Conservation (phyloP, 306 rosid genomes). For the Acacia acuminata region DNA sequence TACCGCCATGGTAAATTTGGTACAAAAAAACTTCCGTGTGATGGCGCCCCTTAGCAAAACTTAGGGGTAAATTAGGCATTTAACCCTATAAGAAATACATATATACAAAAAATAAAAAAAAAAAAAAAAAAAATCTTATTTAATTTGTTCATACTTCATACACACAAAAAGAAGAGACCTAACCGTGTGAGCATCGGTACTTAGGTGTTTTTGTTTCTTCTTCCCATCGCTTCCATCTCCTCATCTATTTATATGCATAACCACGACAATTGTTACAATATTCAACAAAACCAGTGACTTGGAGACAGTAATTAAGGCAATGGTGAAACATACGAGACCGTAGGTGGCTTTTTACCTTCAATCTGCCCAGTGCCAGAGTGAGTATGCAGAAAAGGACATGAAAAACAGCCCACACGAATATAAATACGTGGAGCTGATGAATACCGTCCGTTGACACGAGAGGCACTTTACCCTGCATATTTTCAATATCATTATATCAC, state of each 20-base stretch:
- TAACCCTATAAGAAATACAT: too few species aligned
- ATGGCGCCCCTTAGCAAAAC: too few species aligned
- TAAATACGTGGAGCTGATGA: constrained; percentile 72
- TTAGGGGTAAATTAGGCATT: too few species aligned
- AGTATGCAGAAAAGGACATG: constrained; percentile 57
- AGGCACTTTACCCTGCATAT: constrained; percentile 54
- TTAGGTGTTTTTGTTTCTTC: constrained; percentile 70
- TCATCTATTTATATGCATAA: constrained; percentile 56
- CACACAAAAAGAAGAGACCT: not conserved
- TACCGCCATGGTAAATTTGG: too few species aligned
- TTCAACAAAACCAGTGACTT: not conserved
- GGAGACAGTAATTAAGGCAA: not conserved
- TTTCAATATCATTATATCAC: not conserved
- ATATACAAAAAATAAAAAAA: too few species aligned
- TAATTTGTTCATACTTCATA: not conserved
- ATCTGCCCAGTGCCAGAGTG: not conserved
- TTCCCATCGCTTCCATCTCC: constrained; percentile 90
- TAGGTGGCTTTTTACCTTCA: not conserved
- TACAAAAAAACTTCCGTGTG: too few species aligned
- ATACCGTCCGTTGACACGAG: constrained; percentile 62
- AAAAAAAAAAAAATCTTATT: too few species aligned
- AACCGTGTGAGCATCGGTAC: constrained; percentile 79
- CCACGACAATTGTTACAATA: not conserved
- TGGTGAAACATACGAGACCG: not conserved
- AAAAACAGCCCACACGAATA: constrained; percentile 60